These are phyloP conservation scores for Cladosporium cucumerinum DNA, from an alignment of 2,329 filamentous ascomycete species.

Conservation along the genomic window DNA sequence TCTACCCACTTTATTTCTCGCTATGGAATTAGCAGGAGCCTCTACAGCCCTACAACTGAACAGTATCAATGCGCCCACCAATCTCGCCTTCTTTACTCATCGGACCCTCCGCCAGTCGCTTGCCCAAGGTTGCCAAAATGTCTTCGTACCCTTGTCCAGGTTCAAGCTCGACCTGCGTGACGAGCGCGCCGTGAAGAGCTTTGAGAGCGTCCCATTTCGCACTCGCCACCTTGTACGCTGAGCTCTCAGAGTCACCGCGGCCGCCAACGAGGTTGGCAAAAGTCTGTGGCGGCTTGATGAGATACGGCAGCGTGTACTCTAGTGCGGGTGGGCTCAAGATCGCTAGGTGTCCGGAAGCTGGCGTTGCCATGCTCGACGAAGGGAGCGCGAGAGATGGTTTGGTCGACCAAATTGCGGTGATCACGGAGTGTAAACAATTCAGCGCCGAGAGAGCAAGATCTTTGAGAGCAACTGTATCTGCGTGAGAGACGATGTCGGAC, in stretches of 20 bases:
- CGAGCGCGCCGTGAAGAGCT: constrained; percentile 46
- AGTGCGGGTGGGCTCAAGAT: constrained; percentile 52
- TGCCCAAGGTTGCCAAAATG: constrained; percentile 41
- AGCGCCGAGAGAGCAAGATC: constrained; percentile 56
- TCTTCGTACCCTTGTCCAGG: constrained; percentile 37
- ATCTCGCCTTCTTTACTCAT: constrained; percentile 41
- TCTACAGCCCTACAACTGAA: constrained; percentile 37
- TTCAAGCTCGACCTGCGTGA: constrained; percentile 32
- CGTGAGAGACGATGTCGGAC: constrained; percentile 49
- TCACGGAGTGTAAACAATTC: constrained; percentile 49
- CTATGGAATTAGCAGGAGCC: background rate
- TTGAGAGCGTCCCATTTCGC: constrained; percentile 57
- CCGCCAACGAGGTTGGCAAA: constrained; percentile 59
- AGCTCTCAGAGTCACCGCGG: constrained; percentile 54
- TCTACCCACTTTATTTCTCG: too few species aligned
- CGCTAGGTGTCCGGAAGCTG: constrained; percentile 46
- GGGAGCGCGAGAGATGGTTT: constrained; percentile 10
- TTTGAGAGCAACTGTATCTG: constrained; percentile 56
- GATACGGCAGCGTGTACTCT: constrained; percentile 52
- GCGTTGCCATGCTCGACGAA: constrained; percentile 32
- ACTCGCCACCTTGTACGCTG: constrained; percentile 55
- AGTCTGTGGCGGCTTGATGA: constrained; percentile 55
- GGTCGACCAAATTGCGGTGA: constrained; percentile 53
- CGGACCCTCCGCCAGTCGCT: constrained; percentile 42
- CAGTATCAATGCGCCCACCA: constrained; percentile 45